A percentile compares a stretch with the other conserved stretches of the same genome.
These are phyloP conservation scores for Cutaneotrichosporon sp. DNA, from an alignment of 1,284 basidiomycete genomes.

Conservation along the genomic window DNA sequence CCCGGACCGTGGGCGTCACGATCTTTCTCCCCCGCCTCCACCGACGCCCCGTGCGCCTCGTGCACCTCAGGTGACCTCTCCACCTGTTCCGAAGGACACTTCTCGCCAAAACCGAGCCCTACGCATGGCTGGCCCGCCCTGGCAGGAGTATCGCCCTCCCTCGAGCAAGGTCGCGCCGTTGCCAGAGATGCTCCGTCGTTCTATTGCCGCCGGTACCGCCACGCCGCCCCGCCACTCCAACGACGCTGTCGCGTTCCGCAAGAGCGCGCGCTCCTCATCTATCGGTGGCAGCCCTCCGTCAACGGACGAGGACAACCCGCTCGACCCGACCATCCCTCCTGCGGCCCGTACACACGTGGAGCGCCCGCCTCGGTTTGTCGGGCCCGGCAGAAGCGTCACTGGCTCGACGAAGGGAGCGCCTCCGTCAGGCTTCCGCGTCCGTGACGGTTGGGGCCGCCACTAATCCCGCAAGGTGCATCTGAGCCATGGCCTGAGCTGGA, in stretches of 20 bases:
- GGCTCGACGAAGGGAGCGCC: background rate
- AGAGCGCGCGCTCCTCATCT: conserved; percentile 8
- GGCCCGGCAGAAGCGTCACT: background rate
- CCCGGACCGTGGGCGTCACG: background rate
- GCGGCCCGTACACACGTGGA: conserved; percentile 15
- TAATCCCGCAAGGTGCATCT: background rate
- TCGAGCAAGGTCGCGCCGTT: background rate
- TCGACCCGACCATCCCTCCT: conserved; percentile 14
- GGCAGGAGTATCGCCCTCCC: background rate
- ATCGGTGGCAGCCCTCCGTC: conserved; percentile 36
- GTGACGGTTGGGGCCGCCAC: background rate
- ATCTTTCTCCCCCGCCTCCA: background rate
- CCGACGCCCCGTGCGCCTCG: background rate
- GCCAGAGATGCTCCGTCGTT: conserved; percentile 1
- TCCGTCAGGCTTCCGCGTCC: background rate
- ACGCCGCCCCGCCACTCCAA: background rate
- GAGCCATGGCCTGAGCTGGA: background rate
- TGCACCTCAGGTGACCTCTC: background rate
- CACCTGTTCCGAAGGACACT: background rate
- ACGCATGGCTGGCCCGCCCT: background rate
- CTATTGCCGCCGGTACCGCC: background rate
- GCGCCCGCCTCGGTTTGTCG: conserved; percentile 17
- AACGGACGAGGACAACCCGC: conserved; percentile 39
- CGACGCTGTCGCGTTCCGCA: background rate
- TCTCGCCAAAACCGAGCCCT: background rate